Conservation (phyloP, 352 stramenopile genomes). For the Phytopythium sindhum region DNA sequence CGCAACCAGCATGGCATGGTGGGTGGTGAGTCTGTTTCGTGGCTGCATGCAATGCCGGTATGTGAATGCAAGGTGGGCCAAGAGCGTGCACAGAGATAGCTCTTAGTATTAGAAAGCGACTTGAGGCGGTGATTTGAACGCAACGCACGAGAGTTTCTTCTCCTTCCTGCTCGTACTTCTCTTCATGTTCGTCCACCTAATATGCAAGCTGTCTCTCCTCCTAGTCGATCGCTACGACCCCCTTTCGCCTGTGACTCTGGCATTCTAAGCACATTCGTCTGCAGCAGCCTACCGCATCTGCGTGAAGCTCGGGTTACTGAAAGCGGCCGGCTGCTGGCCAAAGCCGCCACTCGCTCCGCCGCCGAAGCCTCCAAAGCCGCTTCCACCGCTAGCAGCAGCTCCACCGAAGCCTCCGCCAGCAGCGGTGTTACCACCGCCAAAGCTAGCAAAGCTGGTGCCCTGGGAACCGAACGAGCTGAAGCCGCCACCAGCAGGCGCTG, state of each 20-base stretch:
- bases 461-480: constrained; percentile 45
- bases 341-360: constrained; percentile 21
- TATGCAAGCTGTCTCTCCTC: not conserved
- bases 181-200: not conserved
- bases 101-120: no score
- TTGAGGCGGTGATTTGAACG: no score
- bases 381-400: constrained; percentile 5
- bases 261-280: not conserved
- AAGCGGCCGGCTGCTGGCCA: constrained; percentile 33
- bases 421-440: constrained; percentile 21
- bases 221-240: no score
- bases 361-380: constrained; percentile 37
- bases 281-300: constrained; percentile 31
- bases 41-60: no score
- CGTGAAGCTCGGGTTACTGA: constrained; percentile 48
- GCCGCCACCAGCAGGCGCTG: constrained; percentile 24
- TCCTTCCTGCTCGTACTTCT: not conserved
- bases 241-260: no score
- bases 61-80: no score
- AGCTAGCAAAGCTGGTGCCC: constrained; percentile 36
- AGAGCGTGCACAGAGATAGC: no score
- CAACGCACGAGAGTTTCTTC: no score
- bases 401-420: constrained; percentile 22
- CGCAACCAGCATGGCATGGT: no score
- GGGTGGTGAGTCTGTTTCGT: no score